phyloP scores from a whole-genome alignment of 352 stramenopile species.

The Phytophthora sojae region DNA sequence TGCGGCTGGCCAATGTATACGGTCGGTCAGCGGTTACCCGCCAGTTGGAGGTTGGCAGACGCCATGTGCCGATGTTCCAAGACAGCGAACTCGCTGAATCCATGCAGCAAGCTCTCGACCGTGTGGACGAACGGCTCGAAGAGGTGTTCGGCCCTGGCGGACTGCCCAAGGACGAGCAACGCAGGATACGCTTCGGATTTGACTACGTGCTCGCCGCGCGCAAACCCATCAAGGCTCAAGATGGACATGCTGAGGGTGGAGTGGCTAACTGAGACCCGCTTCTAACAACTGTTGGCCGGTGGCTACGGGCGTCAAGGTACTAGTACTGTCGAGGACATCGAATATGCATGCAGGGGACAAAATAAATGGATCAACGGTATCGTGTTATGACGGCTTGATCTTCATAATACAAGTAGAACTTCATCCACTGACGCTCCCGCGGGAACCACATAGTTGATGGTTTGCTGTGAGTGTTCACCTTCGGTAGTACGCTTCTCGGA shows the following conservation, averaged over 20 bases:
- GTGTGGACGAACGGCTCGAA: slow-evolving; percentile 53
- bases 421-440: too few relatives aligned
- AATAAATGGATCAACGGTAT: too few relatives aligned
- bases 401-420: too few relatives aligned
- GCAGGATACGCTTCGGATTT: slow-evolving; percentile 80
- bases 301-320: too few relatives aligned
- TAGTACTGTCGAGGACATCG: too few relatives aligned
- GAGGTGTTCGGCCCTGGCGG: slow-evolving; percentile 33
- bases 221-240: slow-evolving; percentile 25
- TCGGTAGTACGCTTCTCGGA: too few relatives aligned
- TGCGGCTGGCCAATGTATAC: slow-evolving; percentile 91
- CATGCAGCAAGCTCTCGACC: slow-evolving; percentile 62
- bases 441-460: too few relatives aligned
- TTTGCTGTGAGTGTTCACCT: too few relatives aligned
- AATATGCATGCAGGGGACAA: too few relatives aligned
- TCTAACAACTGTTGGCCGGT: not conserved
- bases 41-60: slow-evolving; percentile 90
- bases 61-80: slow-evolving; percentile 84
- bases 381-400: too few relatives aligned
- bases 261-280: not conserved
- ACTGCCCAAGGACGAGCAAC: slow-evolving; percentile 40
- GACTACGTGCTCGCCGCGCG: slow-evolving; percentile 88
- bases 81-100: slow-evolving; percentile 46
- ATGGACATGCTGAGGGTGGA: not conserved
- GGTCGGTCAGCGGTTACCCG: slow-evolving; percentile 80